Evolutionary conservation across 2,329 filamentous ascomycete species (phyloP).

Genomic region (Mycosphaerella arachidis): DNA sequence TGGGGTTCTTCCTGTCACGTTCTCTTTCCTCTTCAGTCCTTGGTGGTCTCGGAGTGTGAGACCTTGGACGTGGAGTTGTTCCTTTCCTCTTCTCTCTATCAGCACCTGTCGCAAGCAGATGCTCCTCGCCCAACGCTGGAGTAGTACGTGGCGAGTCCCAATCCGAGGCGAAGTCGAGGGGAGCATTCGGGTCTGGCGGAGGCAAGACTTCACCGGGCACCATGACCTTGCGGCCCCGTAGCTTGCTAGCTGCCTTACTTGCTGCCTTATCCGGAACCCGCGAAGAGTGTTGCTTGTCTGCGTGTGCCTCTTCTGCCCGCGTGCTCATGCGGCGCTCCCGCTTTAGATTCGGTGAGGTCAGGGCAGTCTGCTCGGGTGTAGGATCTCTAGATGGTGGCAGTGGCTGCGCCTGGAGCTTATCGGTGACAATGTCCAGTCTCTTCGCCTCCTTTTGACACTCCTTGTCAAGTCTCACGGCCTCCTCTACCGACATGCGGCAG

Average conservation of each 20-base stretch:
- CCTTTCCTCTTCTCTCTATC: constrained; percentile 12
- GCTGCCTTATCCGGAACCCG: constrained; percentile 31
- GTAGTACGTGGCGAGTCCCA: constrained; percentile 38
- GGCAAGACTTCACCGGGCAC: constrained; percentile 43
- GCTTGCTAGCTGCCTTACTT: constrained; percentile 33
- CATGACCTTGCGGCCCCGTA: constrained; percentile 36
- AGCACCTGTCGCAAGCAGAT: constrained; percentile 14
- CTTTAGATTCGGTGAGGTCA: constrained; percentile 34
- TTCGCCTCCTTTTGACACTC: constrained; percentile 41
- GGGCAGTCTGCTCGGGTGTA: constrained; percentile 40
- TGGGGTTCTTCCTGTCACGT: constrained; percentile 39
- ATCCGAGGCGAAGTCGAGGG: constrained; percentile 34
- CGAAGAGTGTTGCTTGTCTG: constrained; percentile 23
- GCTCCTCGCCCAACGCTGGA: constrained; percentile 29
- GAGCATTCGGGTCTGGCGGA: constrained; percentile 41
- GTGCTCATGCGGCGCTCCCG: constrained; percentile 29
- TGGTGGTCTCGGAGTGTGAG: constrained; percentile 35
- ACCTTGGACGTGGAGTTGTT: constrained; percentile 27
- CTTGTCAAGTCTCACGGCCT: constrained; percentile 32
- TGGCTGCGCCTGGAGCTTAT: constrained; percentile 58
- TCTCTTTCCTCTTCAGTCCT: constrained; percentile 36
- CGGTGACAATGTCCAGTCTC: constrained; percentile 55
- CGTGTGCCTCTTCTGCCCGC: constrained; percentile 23
- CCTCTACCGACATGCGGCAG: constrained; percentile 34
- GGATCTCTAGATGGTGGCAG: constrained; percentile 58